Conservation (phyloP, 108 stramenopile genomes). For the Chaetoceros muelleri region DNA sequence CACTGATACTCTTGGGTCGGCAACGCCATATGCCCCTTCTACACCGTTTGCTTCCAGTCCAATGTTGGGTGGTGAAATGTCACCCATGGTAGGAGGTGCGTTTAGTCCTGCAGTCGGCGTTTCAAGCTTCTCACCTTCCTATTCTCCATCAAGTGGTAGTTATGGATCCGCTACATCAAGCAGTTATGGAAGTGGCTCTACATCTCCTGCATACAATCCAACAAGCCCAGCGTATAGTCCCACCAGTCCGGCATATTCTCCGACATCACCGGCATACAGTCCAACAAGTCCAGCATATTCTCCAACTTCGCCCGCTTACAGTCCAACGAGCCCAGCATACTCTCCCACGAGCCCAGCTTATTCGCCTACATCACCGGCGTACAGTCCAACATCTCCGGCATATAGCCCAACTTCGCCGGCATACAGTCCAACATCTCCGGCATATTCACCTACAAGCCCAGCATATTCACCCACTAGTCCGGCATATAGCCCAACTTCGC, state of each 20-base stretch:
- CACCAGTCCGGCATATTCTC: constrained; percentile 51
- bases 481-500: constrained; percentile 61
- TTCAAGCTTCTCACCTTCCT: constrained; percentile 65
- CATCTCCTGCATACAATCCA: constrained; percentile 27
- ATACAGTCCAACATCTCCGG: constrained; percentile 68
- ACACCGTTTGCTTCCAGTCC: constrained; percentile 69
- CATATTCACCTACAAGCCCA: constrained; percentile 68
- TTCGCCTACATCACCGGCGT: constrained; percentile 47
- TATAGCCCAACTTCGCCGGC: constrained; percentile 81
- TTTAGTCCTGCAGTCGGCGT: constrained; percentile 78
- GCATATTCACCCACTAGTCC: constrained; percentile 66
- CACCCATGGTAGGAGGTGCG: constrained; percentile 51
- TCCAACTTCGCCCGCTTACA: constrained; percentile 63
- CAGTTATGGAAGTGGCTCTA: constrained; percentile 18
- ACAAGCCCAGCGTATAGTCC: constrained; percentile 33
- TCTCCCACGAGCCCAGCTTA: constrained; percentile 46
- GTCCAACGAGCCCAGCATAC: constrained; percentile 42
- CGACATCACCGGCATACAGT: constrained; percentile 43
- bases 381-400: constrained; percentile 76
- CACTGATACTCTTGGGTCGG: constrained; percentile 30
- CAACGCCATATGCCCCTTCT: constrained; percentile 50
- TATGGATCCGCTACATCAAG: constrained; percentile 32
- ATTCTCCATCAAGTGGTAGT: constrained; percentile 70
- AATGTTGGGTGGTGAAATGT: constrained; percentile 54
- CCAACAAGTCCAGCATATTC: constrained; percentile 49